Base-by-base conservation (phyloP, 148 eudicot genomes). In the Heliosperma pusillum region DNA sequence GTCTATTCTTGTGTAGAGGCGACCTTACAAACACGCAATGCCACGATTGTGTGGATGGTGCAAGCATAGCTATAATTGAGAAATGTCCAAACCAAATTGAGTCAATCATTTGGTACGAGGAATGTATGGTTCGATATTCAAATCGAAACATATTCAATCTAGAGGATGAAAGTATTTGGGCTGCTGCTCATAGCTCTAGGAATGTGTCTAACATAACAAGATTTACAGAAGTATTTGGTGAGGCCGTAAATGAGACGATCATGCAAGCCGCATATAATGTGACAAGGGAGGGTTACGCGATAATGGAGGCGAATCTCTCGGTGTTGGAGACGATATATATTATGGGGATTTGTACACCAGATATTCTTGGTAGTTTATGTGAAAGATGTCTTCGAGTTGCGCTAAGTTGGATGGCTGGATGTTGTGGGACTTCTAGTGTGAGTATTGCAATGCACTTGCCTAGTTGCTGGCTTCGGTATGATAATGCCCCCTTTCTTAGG, bases 71-170 rank as follows among this genome's bases (percentile, higher is more conserved):
- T 3, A 45, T 81, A 0, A n/a, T 59, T 0, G n/a, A 61, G 11
- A 44, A 19, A 2, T 82, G 85, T n/a, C 74, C 82, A 2, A 1
- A 1, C 0, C 5, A 75, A 19, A 82, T 47, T 12, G 77, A 59
- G 19, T 71, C 77, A 13, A 72, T 72, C 7, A n/a, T 72, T 11
- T 82, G 85, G 82, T 61, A 72, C 29, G 24, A 67, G 10, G 71
- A 79, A 19, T 80, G 82, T 13, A 53, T 55, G 76, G 12, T 79
- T 21, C 81, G 81, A 8, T 79, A 79, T 15, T 0, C 81, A 29
- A 73, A 68, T 21, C 73, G 81, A 0, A 7, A 20, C 9, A 73
- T 79, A 10, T 73, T 68, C 27, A 8, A 66, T 7, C 0, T 27
- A 4, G 69, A 67, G 19, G 81, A 79, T 10, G 67, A 67, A 16